Conservation (phyloP, 2,329 filamentous ascomycete genomes). For the Aspergillus aculeatinus region DNA sequence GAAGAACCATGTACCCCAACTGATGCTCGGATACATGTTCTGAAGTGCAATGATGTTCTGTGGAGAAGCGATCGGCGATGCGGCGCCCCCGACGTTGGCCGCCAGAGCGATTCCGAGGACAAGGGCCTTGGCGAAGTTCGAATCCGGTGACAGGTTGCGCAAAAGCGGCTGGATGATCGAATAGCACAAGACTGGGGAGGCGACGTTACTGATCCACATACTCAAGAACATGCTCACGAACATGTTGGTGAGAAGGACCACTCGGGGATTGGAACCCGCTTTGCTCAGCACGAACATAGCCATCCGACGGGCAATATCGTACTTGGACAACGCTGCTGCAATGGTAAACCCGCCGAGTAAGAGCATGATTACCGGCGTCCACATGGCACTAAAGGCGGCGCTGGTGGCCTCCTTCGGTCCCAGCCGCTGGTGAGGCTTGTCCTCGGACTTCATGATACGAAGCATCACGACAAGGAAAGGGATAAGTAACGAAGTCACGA, state of each 20-base stretch:
- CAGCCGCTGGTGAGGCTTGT: conserved; percentile 67
- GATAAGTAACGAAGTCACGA: conserved; percentile 90
- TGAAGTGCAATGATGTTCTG: conserved; percentile 96
- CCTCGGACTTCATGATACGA: conserved; percentile 76
- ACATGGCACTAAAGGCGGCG: conserved; percentile 93
- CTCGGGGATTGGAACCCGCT: conserved; percentile 84
- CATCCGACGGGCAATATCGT: conserved; percentile 96
- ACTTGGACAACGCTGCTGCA: conserved; percentile 91
- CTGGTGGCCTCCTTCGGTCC: conserved; percentile 76
- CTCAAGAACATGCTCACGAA: conserved; percentile 96
- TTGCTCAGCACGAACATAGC: conserved; percentile 95
- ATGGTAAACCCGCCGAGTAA: conserved; percentile 94
- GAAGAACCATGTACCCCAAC: conserved; percentile 97
- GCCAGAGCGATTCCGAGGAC: conserved; percentile 93
- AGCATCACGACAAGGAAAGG: conserved; percentile 90
- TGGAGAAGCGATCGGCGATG: conserved; percentile 93
- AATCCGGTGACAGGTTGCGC: conserved; percentile 85
- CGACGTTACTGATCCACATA: conserved; percentile 99
- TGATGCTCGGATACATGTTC: conserved; percentile 89
- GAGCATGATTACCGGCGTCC: conserved; percentile 99
- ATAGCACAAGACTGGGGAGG: conserved; percentile 93
- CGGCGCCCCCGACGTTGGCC: conserved; percentile 93
- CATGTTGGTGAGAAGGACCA: conserved; percentile 96
- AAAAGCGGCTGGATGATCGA: conserved; percentile 97
- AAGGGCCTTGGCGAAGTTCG: conserved; percentile 89